A percentile compares a stretch with the other conserved stretches of the same genome.
Conservation (phyloP, 768 basidiomycete species). For the Termitomyces sp. region DNA sequence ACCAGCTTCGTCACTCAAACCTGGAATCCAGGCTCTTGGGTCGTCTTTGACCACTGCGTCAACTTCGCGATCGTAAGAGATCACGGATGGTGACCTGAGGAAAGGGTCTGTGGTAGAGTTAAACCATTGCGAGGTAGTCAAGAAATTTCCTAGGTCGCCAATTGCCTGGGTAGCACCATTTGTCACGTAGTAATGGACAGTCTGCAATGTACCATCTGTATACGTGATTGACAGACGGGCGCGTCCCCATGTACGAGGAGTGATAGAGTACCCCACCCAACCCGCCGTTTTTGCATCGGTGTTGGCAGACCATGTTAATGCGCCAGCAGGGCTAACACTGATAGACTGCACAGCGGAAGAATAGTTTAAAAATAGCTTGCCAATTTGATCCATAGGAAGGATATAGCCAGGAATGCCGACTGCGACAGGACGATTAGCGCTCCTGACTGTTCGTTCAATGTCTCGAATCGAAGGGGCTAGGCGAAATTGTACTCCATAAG, state of each 20-base stretch:
- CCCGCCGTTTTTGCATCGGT: slow-evolving; percentile 32
- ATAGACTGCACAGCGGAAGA: slow-evolving; percentile 35
- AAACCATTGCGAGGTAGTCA: slow-evolving; percentile 53
- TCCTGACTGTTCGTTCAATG: slow-evolving; percentile 40
- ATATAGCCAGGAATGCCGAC: slow-evolving; percentile 51
- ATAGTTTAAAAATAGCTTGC: slow-evolving; percentile 48
- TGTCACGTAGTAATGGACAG: slow-evolving; percentile 47
- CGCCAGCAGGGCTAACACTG: slow-evolving; percentile 38
- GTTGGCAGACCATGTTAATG: slow-evolving; percentile 40
- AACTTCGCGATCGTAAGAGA: slow-evolving; percentile 48
- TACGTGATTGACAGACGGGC: slow-evolving; percentile 45
- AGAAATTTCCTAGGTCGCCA: slow-evolving; percentile 46
- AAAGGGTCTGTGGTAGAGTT: slow-evolving; percentile 44
- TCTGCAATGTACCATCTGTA: slow-evolving; percentile 45
- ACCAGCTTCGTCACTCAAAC: slow-evolving; percentile 55
- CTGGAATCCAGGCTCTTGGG: slow-evolving; percentile 54
- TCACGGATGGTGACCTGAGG: slow-evolving; percentile 45
- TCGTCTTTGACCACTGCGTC: slow-evolving; percentile 46
- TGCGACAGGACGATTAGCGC: slow-evolving; percentile 39
- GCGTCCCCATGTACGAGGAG: slow-evolving; percentile 39
- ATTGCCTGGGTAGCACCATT: slow-evolving; percentile 39
- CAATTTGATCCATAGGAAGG: slow-evolving; percentile 40
- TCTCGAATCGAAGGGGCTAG: slow-evolving; percentile 44
- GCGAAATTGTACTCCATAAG: slow-evolving; percentile 48
- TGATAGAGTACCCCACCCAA: slow-evolving; percentile 46